phyloP scores from a whole-genome alignment of 2,329 filamentous ascomycete genomes.

The Aureobasidium subglaciale region DNA sequence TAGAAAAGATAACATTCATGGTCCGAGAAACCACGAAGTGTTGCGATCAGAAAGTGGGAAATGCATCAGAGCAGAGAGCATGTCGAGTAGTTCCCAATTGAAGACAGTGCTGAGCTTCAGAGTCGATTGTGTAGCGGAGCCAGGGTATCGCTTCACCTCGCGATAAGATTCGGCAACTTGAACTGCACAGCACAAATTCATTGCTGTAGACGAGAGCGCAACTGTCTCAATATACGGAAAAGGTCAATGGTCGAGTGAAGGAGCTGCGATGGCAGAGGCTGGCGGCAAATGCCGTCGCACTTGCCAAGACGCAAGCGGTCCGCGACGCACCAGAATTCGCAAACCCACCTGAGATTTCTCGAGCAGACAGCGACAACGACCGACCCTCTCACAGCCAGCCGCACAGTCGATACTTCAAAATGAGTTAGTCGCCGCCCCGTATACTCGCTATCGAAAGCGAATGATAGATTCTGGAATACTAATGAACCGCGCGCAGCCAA shows the following conservation, averaged over 20 bases:
- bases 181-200: too few relatives aligned
- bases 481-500: conserved; percentile 50
- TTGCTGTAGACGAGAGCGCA: neutral
- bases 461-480: conserved; percentile 30
- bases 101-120: too few relatives aligned
- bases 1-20: too few relatives aligned
- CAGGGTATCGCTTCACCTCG: too few relatives aligned
- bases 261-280: neutral
- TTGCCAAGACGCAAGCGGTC: neutral
- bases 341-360: neutral
- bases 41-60: too few relatives aligned
- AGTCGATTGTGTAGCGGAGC: too few relatives aligned
- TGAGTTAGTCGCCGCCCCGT: conserved; percentile 18
- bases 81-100: too few relatives aligned
- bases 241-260: neutral
- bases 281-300: conserved; percentile 1
- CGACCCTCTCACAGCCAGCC: conserved; percentile 16
- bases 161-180: too few relatives aligned
- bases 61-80: too few relatives aligned
- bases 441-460: neutral
- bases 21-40: too few relatives aligned
- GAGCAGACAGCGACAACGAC: conserved; percentile 11
- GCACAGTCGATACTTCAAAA: conserved; percentile 17
- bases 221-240: neutral
- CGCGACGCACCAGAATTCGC: neutral